Evolutionary conservation across 1,139 yeast genomes (phyloP).

Genomic region (Kurtzmaniella natalensis): DNA sequence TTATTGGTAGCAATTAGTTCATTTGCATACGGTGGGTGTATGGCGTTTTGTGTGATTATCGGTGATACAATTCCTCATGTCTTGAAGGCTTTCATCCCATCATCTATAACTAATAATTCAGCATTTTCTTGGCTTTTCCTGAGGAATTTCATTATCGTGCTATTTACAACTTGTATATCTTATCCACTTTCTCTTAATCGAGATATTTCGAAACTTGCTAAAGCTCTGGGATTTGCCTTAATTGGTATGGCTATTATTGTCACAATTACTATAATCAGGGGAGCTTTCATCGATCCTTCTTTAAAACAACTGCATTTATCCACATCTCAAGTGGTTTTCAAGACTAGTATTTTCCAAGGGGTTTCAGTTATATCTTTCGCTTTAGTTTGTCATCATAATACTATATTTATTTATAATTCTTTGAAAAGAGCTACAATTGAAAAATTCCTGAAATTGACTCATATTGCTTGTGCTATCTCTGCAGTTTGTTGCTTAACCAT

Average conservation of each 20-base stretch:
- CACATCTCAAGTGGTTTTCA: constrained; percentile 49
- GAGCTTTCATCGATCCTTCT: constrained; percentile 53
- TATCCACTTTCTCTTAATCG: constrained; percentile 78
- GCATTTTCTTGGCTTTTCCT: constrained; percentile 50
- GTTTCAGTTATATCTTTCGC: constrained; percentile 90
- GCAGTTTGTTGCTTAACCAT: constrained; percentile 74
- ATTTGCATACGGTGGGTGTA: constrained; percentile 92
- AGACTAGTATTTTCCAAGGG: constrained; percentile 75
- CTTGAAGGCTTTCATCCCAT: constrained; percentile 60
- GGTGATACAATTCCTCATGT: constrained; percentile 97
- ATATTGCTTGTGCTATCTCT: constrained; percentile 76
- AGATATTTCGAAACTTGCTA: constrained; percentile 82
- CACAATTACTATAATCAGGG: constrained; percentile 64
- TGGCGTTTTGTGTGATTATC: constrained; percentile 90
- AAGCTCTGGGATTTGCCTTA: constrained; percentile 83
- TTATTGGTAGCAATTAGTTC: constrained; percentile 75
- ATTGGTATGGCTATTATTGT: constrained; percentile 81
- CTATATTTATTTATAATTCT: constrained; percentile 83
- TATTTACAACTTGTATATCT: constrained; percentile 70
- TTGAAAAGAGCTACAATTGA: constrained; percentile 70
- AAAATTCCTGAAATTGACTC: constrained; percentile 74
- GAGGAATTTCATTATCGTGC: constrained; percentile 62
- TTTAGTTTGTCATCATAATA: constrained; percentile 91
- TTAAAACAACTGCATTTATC: constrained; percentile 44
- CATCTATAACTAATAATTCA: constrained; percentile 35